These are phyloP conservation scores for Dorcoceras hygrometricum DNA, from an alignment of 257 asterid species.

Conservation along the genomic window DNA sequence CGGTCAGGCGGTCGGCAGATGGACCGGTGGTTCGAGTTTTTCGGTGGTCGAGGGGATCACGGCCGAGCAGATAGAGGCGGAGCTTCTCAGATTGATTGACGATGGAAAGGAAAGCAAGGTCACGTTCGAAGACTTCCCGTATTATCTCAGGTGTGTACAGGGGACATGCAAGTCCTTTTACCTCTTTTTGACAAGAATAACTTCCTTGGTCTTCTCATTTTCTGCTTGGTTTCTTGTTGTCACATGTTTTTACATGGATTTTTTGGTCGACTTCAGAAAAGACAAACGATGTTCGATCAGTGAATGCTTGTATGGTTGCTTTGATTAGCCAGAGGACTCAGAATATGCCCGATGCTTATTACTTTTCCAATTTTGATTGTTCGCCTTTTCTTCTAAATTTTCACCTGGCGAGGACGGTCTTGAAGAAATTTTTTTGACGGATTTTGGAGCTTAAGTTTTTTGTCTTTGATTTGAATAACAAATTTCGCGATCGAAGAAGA, in stretches of 20 bases:
- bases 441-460: neutral
- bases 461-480: neutral
- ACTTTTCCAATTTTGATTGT: constrained; percentile 4
- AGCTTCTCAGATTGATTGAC: constrained; percentile 54
- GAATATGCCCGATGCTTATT: constrained; percentile 20
- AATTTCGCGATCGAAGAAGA: neutral
- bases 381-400: neutral
- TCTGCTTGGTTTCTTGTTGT: neutral
- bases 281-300: neutral
- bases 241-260: neutral
- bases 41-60: constrained; percentile 48
- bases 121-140: constrained; percentile 74
- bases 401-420: neutral
- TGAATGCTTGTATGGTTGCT: neutral
- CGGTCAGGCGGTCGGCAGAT: constrained; percentile 62
- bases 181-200: no score
- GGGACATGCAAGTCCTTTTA: neutral
- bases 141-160: constrained; percentile 65
- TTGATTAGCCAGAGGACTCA: constrained; percentile 15
- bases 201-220: neutral
- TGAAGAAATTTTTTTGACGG: neutral
- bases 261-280: neutral
- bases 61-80: constrained; percentile 54
- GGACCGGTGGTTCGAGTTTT: constrained; percentile 37
- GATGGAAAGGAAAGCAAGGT: constrained; percentile 55